A percentile compares a stretch with the other conserved stretches of the same genome.
These are phyloP conservation scores for Myochromella boudieri DNA, from an alignment of 768 basidiomycete genomes.

Conservation along the genomic window DNA sequence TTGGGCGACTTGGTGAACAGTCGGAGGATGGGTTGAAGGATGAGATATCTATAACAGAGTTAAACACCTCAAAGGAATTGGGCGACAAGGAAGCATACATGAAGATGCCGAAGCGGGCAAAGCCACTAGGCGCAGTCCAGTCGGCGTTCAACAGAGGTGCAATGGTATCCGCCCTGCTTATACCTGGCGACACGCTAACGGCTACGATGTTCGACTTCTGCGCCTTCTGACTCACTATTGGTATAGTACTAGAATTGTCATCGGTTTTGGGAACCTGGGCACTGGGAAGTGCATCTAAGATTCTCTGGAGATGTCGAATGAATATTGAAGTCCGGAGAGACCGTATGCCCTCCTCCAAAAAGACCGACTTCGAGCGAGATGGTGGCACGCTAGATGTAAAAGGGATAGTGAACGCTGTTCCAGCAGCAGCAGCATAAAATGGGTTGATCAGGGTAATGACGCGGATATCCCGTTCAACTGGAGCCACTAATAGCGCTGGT, in stretches of 20 bases:
- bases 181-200: conserved; percentile 72
- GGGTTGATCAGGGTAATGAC: conserved; percentile 85
- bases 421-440: conserved; percentile 81
- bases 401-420: conserved; percentile 33
- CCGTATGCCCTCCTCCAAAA: conserved; percentile 63
- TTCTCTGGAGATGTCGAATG: conserved; percentile 79
- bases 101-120: conserved; percentile 42
- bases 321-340: conserved; percentile 63
- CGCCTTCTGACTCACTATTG: conserved; percentile 36
- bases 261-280: conserved; percentile 51
- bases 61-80: conserved; percentile 1
- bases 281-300: conserved; percentile 79
- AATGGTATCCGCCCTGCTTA: conserved; percentile 70
- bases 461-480: conserved; percentile 88
- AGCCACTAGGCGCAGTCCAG: conserved; percentile 33
- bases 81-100: conserved; percentile 41
- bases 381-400: conserved; percentile 17
- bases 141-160: conserved; percentile 54
- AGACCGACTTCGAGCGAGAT: conserved; percentile 29
- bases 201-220: conserved; percentile 77
- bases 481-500: conserved; percentile 77
- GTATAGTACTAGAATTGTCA: conserved; percentile 30
- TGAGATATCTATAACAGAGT: conserved; percentile 59
- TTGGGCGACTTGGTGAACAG: conserved; percentile 68
- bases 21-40: conserved; percentile 65